Conservation (phyloP, 257 asterid genomes). For the Striga asiatica region DNA sequence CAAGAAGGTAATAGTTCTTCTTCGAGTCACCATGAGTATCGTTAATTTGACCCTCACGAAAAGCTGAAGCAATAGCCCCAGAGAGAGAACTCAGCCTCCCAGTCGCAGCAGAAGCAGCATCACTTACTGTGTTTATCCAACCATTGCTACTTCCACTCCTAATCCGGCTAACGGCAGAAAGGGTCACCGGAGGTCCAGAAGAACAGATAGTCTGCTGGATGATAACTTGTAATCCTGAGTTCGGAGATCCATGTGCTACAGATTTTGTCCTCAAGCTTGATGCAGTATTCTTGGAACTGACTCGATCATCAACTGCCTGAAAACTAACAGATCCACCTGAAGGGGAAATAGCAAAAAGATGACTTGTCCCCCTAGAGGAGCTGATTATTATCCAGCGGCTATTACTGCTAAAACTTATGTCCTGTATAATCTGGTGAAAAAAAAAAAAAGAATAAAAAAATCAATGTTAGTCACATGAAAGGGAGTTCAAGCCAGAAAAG, state of each 20-base stretch:
- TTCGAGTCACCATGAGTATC: slow-evolving; percentile 24
- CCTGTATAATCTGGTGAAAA: slow-evolving; percentile 77
- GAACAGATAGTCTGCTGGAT: slow-evolving; percentile 37
- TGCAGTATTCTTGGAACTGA: slow-evolving; percentile 22
- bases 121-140: slow-evolving; percentile 58
- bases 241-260: slow-evolving; percentile 22
- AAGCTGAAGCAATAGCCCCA: slow-evolving; percentile 48
- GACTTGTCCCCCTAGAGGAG: slow-evolving; percentile 80
- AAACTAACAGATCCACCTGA: slow-evolving; percentile 35
- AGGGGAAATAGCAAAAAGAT: slow-evolving; percentile 72
- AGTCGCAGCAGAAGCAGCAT: slow-evolving; percentile 80
- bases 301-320: slow-evolving; percentile 24
- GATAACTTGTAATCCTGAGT: slow-evolving; percentile 38
- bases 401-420: slow-evolving; percentile 78
- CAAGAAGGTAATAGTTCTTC: slow-evolving; percentile 49
- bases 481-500: not conserved
- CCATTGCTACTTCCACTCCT: slow-evolving; percentile 49
- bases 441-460: not conserved
- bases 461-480: not conserved
- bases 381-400: slow-evolving; percentile 59
- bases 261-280: slow-evolving; percentile 25
- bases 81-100: slow-evolving; percentile 47
- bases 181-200: slow-evolving; percentile 35
- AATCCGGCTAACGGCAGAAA: slow-evolving; percentile 53
- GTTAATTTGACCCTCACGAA: slow-evolving; percentile 42